Evolutionary conservation across 1,284 basidiomycete species (phyloP).

Genomic region (Neonothopanus nambi): DNA sequence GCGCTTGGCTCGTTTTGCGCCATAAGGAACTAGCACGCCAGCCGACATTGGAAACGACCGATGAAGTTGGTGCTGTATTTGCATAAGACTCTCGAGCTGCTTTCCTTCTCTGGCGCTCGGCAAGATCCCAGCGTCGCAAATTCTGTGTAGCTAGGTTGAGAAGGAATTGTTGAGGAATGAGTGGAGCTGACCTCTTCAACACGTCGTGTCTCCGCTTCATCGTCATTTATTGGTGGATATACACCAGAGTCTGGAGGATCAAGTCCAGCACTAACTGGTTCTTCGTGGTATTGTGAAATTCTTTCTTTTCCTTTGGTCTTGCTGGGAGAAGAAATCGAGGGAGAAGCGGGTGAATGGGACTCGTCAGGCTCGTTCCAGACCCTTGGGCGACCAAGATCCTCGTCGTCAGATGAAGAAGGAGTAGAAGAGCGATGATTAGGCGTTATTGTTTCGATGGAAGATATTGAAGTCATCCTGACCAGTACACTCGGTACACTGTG

Average conservation of each 20-base stretch:
- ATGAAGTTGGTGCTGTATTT: conserved; percentile 24
- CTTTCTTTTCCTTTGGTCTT: conserved; percentile 20
- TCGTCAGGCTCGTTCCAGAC: conserved; percentile 14
- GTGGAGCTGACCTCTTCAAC: conserved; percentile 62
- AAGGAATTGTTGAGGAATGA: background rate
- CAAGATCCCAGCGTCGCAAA: conserved; percentile 69
- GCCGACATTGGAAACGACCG: conserved; percentile 53
- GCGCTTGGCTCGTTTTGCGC: conserved; percentile 34
- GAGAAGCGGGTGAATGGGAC: background rate
- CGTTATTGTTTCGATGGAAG: conserved; percentile 25
- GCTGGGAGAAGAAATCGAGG: conserved; percentile 3
- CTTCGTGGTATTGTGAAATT: conserved; percentile 10
- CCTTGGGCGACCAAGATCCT: conserved; percentile 10
- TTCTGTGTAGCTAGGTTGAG: conserved; percentile 44
- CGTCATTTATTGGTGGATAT: conserved; percentile 69
- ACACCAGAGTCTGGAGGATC: conserved; percentile 32
- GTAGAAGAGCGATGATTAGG: conserved; percentile 2
- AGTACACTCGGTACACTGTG: background rate
- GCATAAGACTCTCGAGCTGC: conserved; percentile 52
- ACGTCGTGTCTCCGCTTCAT: conserved; percentile 62
- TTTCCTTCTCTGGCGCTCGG: conserved; percentile 69
- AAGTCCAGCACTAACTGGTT: conserved; percentile 28
- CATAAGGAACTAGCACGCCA: conserved; percentile 58
- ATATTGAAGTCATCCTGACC: conserved; percentile 24
- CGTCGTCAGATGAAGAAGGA: conserved; percentile 8